These are phyloP conservation scores for Fusarium anthophilum DNA, from an alignment of 2,329 filamentous ascomycete species.

Conservation along the genomic window DNA sequence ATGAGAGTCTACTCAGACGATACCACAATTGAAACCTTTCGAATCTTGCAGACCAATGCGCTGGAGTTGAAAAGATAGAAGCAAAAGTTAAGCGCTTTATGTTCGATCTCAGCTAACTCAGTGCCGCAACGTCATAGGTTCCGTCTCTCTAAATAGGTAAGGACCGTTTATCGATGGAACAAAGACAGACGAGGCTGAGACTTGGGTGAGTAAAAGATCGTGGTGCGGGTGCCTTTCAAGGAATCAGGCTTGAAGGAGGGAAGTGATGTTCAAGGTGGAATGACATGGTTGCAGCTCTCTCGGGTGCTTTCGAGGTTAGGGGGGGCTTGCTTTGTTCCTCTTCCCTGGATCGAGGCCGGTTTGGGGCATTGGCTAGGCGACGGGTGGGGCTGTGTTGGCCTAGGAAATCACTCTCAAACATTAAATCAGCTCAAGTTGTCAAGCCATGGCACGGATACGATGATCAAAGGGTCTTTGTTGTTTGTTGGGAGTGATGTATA, in stretches of 20 bases:
- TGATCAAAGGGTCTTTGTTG: not conserved
- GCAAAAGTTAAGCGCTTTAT: slow-evolving; percentile 17
- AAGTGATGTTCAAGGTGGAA: slow-evolving; percentile 40
- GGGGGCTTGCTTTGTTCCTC: slow-evolving; percentile 33
- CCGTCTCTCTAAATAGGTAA: slow-evolving; percentile 11
- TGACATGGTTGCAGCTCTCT: slow-evolving; percentile 38
- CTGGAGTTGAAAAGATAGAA: slow-evolving; percentile 11
- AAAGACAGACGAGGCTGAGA: slow-evolving; percentile 28
- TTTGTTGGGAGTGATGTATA: not conserved
- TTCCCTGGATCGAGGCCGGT: slow-evolving; percentile 37
- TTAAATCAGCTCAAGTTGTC: not conserved
- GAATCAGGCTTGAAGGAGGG: slow-evolving; percentile 37
- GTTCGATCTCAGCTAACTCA: slow-evolving; percentile 38
- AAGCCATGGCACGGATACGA: not conserved
- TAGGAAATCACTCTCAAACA: not conserved
- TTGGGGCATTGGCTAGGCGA: slow-evolving; percentile 46
- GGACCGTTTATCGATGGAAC: slow-evolving; percentile 18
- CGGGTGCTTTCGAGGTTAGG: slow-evolving; percentile 32
- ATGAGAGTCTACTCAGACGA: not conserved
- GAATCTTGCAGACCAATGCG: not conserved
- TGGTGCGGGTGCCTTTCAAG: slow-evolving; percentile 22
- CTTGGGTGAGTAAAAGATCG: slow-evolving; percentile 10
- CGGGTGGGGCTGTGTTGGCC: slow-evolving; percentile 34
- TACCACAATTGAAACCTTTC: not conserved
- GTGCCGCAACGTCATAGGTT: slow-evolving; percentile 41